Base-by-base conservation (phyloP, 192 early-diverging fungal species). In the Paraglomus brasilianum region DNA sequence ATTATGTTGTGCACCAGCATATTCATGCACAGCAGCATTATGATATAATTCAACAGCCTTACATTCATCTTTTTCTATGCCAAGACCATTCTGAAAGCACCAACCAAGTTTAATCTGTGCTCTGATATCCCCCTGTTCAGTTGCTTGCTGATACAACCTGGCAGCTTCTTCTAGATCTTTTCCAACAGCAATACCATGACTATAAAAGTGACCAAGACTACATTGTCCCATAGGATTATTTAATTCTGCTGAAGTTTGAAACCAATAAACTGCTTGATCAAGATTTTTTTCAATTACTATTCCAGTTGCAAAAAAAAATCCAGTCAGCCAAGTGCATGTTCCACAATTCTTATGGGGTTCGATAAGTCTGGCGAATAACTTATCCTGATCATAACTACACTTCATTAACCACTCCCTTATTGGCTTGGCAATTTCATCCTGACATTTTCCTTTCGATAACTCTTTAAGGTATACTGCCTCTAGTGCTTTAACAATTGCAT, bases 31-130 rank as follows among this genome's bases (percentile, higher is more conserved):
- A 22, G 88, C 88, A 4, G 88, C 83, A 52, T 78, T 74, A 17
- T 70, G 66, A 66, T 87, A 90, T 86, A 83, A 89, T 47, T 78
- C 72, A 14, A 84, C 74, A 11, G 84, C 88, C 57, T 81, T 65
- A 49, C 62, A 43, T 9, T 76, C 61, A 60, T 88, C 81, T 50
- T 77, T 76, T 19, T 71, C 73, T 5, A 82, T 66, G n/a, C 88
- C 88, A 30, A 81, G 75, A 11, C 88, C 88, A 68, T 87, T 75
- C 38, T 84, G 79, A 75, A 83, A 85, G 76, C 91, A 94, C 58
- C 88, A 88, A 17, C 91, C 91, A 30, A 94, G 80, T 19, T 89
- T 91, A 66, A 88, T 92, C 67, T 84, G 74, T 52, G 81, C 85
- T 75, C 83, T 80, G 38, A 80, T 75, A 56, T 83, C 80, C 0